Conservation (phyloP, 2,329 filamentous ascomycete species). For the Fusarium transvaalense region DNA sequence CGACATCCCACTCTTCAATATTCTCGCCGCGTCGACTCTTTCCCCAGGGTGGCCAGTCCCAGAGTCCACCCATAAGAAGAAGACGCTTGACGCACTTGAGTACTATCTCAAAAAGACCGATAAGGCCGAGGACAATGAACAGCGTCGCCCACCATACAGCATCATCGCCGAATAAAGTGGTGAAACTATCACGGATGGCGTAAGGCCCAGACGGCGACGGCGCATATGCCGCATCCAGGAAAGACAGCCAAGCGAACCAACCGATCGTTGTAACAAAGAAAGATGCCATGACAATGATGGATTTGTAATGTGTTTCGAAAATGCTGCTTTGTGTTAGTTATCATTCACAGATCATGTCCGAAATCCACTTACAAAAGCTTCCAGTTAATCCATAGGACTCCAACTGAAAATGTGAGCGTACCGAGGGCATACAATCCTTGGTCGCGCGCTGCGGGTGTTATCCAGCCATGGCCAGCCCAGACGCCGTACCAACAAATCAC, state of each 20-base stretch:
- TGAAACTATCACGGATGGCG: conserved; percentile 76
- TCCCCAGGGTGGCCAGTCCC: conserved; percentile 62
- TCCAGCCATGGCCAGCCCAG: conserved; percentile 65
- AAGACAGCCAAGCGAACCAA: conserved; percentile 80
- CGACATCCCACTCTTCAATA: conserved; percentile 65
- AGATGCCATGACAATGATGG: conserved; percentile 69
- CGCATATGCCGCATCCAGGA: conserved; percentile 75
- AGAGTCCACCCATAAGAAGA: conserved; percentile 60
- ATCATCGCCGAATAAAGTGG: conserved; percentile 74
- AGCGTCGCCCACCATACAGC: conserved; percentile 80
- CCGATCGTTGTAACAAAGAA: conserved; percentile 72
- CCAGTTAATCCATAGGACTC: conserved; percentile 77
- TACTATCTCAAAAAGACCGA: conserved; percentile 74
- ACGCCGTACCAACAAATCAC: conserved; percentile 78
- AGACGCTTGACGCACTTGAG: conserved; percentile 64
- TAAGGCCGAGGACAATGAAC: conserved; percentile 70
- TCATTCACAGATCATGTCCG: not conserved
- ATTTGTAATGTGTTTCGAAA: conserved; percentile 83
- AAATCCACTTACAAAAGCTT: conserved; percentile 76
- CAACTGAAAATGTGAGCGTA: conserved; percentile 76
- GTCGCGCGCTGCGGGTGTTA: conserved; percentile 66
- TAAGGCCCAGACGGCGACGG: conserved; percentile 65
- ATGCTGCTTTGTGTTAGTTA: conserved; percentile 58
- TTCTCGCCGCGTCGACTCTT: conserved; percentile 52
- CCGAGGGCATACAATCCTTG: conserved; percentile 81